A percentile compares a stretch with the other conserved stretches of the same genome.
Conservation (phyloP, 768 basidiomycete genomes). For the Gloeophyllum trabeum region DNA sequence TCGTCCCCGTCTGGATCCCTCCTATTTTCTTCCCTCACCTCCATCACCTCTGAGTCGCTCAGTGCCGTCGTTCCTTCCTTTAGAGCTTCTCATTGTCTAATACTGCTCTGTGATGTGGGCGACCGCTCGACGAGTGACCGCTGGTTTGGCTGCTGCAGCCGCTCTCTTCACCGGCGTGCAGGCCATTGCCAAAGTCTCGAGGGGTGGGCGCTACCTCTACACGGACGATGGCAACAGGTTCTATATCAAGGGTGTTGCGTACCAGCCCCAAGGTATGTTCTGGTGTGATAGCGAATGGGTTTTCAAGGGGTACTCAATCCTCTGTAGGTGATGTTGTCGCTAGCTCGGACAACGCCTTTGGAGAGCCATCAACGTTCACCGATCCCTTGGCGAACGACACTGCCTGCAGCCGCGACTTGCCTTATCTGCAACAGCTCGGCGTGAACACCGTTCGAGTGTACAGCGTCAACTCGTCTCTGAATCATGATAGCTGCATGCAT, state of each 20-base stretch:
- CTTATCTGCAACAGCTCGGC: conserved; percentile 61
- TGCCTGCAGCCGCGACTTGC: conserved; percentile 71
- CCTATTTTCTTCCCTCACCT: conserved; percentile 6
- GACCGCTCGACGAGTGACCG: conserved; percentile 10
- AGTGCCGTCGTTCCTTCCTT: conserved; percentile 1
- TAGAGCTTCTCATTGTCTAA: conserved; percentile 5
- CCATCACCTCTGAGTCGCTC: conserved; percentile 3
- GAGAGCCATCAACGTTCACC: conserved; percentile 62
- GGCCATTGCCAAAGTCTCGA: conserved; percentile 61
- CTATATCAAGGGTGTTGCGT: conserved; percentile 82
- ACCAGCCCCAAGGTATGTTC: conserved; percentile 65
- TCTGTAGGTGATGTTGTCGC: conserved; percentile 24
- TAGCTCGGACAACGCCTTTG: conserved; percentile 47
- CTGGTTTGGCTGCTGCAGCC: conserved; percentile 24
- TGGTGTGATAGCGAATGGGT: not conserved
- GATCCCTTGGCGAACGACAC: conserved; percentile 65
- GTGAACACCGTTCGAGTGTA: conserved; percentile 83
- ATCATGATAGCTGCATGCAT: conserved; percentile 85
- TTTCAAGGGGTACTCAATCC: not conserved
- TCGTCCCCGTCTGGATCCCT: too few species aligned
- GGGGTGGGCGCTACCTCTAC: conserved; percentile 76
- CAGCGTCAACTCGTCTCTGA: conserved; percentile 69
- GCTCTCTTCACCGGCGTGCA: conserved; percentile 35
- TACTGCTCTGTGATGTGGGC: conserved; percentile 14
- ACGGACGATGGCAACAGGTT: conserved; percentile 64